Conservation (phyloP, 208 protist species). For the Histomonas meleagridis region DNA sequence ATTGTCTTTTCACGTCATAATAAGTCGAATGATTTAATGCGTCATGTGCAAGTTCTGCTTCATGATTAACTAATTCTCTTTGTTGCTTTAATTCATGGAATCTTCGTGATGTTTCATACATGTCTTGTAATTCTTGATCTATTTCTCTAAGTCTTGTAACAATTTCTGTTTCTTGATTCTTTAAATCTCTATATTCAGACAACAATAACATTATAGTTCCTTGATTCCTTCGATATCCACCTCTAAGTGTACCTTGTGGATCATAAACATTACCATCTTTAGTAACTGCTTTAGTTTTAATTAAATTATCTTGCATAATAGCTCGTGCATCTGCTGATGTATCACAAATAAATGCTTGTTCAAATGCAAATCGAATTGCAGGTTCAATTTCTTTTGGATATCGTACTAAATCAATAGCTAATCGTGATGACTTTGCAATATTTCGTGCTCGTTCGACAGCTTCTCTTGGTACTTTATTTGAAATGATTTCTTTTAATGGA, state of each 20-base stretch:
- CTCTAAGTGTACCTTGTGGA: conserved; percentile 84
- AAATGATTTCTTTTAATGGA: conserved; percentile 81
- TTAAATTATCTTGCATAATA: conserved; percentile 53
- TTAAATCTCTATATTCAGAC: background rate
- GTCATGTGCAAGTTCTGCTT: too few relatives aligned
- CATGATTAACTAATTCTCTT: too few relatives aligned
- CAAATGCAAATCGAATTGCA: conserved; percentile 84
- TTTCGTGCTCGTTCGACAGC: conserved; percentile 35
- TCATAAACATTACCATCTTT: conserved; percentile 91
- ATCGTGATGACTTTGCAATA: conserved; percentile 47
- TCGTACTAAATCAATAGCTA: conserved; percentile 67
- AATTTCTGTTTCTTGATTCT: background rate
- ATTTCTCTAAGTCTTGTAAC: too few relatives aligned
- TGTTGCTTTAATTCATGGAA: too few relatives aligned
- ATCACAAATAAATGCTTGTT: conserved; percentile 77
- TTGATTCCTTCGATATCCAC: background rate
- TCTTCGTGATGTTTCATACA: too few relatives aligned
- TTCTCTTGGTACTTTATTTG: background rate
- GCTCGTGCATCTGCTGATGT: conserved; percentile 42
- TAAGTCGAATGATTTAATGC: too few relatives aligned
- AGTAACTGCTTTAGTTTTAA: conserved; percentile 70
- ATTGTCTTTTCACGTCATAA: too few relatives aligned
- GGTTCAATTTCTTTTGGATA: conserved; percentile 56
- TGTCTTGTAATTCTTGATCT: too few relatives aligned
- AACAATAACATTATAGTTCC: background rate